Percentiles rank a stretch among this genome's conserved stretches.
These are phyloP conservation scores for Phytophthora tentaculata DNA, from an alignment of 352 stramenopile genomes.

Conservation along the genomic window DNA sequence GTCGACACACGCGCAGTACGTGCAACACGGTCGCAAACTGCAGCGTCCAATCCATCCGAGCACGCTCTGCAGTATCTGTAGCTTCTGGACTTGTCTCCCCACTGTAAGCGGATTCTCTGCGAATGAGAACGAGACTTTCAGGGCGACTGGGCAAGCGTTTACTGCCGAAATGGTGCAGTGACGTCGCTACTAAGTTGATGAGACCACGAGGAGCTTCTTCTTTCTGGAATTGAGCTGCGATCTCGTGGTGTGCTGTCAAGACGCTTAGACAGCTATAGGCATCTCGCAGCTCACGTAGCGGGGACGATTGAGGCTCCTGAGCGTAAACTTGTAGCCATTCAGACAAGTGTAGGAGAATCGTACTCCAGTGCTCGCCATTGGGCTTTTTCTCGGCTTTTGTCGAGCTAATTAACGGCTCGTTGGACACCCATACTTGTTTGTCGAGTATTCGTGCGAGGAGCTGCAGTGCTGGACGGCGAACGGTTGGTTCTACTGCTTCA, in stretches of 20 bases:
- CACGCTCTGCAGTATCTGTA: conserved; percentile 1
- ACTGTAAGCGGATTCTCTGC: conserved; percentile 20
- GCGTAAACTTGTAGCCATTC: conserved; percentile 82
- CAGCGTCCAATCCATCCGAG: conserved; percentile 8
- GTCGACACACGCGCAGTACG: conserved; percentile 44
- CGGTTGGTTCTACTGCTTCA: conserved; percentile 58
- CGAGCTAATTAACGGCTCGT: conserved; percentile 7
- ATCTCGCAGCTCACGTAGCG: conserved; percentile 41
- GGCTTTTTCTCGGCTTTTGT: neutral
- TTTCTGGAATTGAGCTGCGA: conserved; percentile 37
- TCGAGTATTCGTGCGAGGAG: conserved; percentile 54
- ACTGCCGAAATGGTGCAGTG: conserved; percentile 42
- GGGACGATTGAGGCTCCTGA: conserved; percentile 45
- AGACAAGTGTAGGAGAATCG: conserved; percentile 53
- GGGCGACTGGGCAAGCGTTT: conserved; percentile 37
- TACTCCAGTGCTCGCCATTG: conserved; percentile 45
- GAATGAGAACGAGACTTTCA: conserved; percentile 35
- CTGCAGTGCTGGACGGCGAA: conserved; percentile 51
- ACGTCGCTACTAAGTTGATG: conserved; percentile 51
- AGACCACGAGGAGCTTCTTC: conserved; percentile 48
- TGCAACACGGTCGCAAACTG: conserved; percentile 46
- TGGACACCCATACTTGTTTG: conserved; percentile 16
- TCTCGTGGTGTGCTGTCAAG: conserved; percentile 37
- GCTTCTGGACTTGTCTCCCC: conserved; percentile 1
- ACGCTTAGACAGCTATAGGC: conserved; percentile 53